A percentile compares a stretch with the other conserved stretches of the same genome.
These are phyloP conservation scores for Pleodorina starrii DNA, from an alignment of 139 green algal genomes.

Conservation along the genomic window DNA sequence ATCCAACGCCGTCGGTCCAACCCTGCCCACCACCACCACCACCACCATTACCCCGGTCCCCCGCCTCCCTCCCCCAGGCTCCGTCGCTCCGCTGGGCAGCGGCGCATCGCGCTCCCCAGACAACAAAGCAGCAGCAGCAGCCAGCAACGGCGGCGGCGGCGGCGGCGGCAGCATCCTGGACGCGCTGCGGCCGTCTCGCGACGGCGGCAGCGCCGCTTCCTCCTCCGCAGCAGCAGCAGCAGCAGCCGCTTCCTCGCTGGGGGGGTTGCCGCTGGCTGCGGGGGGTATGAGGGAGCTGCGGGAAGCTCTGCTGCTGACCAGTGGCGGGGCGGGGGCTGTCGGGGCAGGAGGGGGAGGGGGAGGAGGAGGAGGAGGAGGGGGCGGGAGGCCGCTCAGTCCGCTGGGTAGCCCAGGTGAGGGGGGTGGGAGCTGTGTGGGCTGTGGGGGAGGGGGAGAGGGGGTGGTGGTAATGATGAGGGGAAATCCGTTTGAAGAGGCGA, in stretches of 20 bases:
- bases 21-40: too few species aligned
- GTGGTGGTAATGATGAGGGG: too few species aligned
- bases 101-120: slow-evolving; percentile 11
- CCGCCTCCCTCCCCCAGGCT: not conserved
- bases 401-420: slow-evolving; percentile 17
- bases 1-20: too few species aligned
- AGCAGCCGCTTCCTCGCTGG: too few species aligned
- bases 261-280: not conserved
- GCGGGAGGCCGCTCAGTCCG: not conserved
- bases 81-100: not conserved
- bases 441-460: too few species aligned
- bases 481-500: too few species aligned
- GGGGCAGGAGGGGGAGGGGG: too few species aligned
- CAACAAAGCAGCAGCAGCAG: not conserved
- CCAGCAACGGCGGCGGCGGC: not conserved
- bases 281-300: not conserved
- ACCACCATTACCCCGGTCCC: not conserved
- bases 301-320: not conserved
- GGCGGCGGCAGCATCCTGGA: slow-evolving; percentile 23
- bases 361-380: too few species aligned
- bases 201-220: not conserved
- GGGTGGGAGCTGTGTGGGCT: not conserved
- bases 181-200: not conserved
- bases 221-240: too few species aligned
- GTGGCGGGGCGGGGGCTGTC: not conserved